Percentiles rank a stretch among this genome's conserved stretches.
phyloP scores from a whole-genome alignment of 768 basidiomycete species.

The Cantharellus cinnabarinus region DNA sequence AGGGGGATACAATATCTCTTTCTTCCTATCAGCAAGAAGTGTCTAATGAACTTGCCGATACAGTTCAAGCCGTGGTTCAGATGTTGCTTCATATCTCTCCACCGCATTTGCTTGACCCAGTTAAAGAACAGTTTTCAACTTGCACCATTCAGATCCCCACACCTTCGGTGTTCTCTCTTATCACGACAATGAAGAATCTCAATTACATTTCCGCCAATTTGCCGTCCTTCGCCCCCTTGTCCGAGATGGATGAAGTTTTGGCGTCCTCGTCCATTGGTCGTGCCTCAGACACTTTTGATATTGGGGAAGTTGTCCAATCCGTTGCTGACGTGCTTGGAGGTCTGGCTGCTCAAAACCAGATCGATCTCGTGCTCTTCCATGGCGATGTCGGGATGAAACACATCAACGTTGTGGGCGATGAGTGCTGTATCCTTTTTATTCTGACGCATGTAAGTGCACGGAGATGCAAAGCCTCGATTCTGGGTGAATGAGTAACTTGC shows the following conservation, averaged over 20 bases:
- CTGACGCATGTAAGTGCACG: slow-evolving; percentile 55
- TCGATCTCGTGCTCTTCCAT: slow-evolving; percentile 81
- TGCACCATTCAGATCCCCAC: slow-evolving; percentile 77
- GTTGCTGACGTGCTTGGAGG: slow-evolving; percentile 79
- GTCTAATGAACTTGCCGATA: slow-evolving; percentile 77
- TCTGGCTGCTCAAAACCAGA: slow-evolving; percentile 59
- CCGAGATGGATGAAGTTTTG: neutral
- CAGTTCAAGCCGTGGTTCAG: slow-evolving; percentile 76
- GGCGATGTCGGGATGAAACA: slow-evolving; percentile 78
- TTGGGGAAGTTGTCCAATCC: slow-evolving; percentile 76
- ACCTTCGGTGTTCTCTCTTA: slow-evolving; percentile 68
- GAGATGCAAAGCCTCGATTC: neutral
- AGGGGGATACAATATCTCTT: slow-evolving; percentile 6
- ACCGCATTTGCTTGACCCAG: slow-evolving; percentile 75
- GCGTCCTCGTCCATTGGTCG: neutral
- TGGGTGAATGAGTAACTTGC: neutral
- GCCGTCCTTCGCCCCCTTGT: slow-evolving; percentile 7
- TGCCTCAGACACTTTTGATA: slow-evolving; percentile 56
- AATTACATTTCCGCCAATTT: slow-evolving; percentile 87
- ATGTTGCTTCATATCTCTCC: slow-evolving; percentile 81
- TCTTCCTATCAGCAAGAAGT: slow-evolving; percentile 27
- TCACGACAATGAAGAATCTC: slow-evolving; percentile 82
- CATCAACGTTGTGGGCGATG: slow-evolving; percentile 66
- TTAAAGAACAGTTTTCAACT: slow-evolving; percentile 81
- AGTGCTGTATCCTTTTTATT: slow-evolving; percentile 61